phyloP scores from a whole-genome alignment of 345 rosid genomes.

The Linum lewisii region DNA sequence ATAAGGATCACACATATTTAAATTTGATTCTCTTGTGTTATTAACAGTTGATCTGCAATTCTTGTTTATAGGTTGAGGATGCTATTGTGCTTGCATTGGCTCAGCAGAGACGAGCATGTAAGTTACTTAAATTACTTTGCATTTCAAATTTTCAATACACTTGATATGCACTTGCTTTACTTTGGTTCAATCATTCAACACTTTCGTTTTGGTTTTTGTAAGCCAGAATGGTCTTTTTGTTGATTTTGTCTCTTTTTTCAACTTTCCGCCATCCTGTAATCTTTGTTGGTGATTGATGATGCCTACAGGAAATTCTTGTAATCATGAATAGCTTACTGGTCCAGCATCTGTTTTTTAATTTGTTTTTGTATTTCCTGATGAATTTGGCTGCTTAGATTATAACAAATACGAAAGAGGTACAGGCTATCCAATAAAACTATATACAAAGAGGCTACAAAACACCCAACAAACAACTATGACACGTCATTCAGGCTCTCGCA shows the following conservation, averaged over 20 bases:
- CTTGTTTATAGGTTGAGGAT: slow-evolving; percentile 65
- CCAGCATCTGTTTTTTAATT: too few species aligned
- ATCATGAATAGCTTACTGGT: not conserved
- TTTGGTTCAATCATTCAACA: not conserved
- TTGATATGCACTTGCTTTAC: not conserved
- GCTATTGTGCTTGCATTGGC: slow-evolving; percentile 71
- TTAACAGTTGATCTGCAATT: not conserved
- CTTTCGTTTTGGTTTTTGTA: too few species aligned
- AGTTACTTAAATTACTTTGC: not conserved
- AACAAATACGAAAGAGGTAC: too few species aligned
- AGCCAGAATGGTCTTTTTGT: not conserved
- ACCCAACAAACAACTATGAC: too few species aligned
- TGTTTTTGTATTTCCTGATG: too few species aligned
- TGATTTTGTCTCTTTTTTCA: not conserved
- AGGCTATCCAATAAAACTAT: too few species aligned
- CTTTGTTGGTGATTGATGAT: not conserved
- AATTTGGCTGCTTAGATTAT: too few species aligned
- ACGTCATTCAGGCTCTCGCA: too few species aligned
- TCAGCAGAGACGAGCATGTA: slow-evolving; percentile 47
- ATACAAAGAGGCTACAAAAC: too few species aligned
- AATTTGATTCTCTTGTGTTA: not conserved
- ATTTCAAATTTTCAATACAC: too few species aligned
- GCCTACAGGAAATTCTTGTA: not conserved
- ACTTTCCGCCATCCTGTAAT: not conserved
- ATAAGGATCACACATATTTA: not conserved